phyloP scores from a whole-genome alignment of 176 grass and related monocot species.

The Ensete glaucum region DNA sequence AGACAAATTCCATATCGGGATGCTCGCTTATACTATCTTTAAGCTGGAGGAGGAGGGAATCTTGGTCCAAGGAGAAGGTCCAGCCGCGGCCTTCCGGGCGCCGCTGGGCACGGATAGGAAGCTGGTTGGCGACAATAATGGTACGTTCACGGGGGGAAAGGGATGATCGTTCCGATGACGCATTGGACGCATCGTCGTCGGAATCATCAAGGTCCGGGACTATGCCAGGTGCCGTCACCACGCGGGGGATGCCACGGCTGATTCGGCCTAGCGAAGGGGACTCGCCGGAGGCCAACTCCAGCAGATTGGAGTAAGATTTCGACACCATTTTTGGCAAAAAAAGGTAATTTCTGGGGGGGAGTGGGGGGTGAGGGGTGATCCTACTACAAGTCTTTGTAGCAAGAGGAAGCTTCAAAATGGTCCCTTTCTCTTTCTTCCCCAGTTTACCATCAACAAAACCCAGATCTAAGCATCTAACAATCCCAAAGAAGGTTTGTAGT shows the following conservation, averaged over 20 bases:
- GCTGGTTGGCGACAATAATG: conserved; percentile 95
- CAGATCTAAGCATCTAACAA: conserved; percentile 6
- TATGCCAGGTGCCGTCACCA: conserved; percentile 66
- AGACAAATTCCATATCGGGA: conserved; percentile 71
- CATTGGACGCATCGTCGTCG: conserved; percentile 27
- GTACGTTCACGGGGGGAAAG: conserved; percentile 47
- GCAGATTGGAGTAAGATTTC: conserved; percentile 85
- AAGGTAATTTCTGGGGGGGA: no score
- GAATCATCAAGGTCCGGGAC: conserved; percentile 71
- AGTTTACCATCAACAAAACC: neutral
- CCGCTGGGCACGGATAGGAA: conserved; percentile 51
- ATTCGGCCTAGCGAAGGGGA: conserved; percentile 36
- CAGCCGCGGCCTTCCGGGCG: conserved; percentile 24
- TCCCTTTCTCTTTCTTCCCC: conserved; percentile 5
- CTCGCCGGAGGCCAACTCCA: conserved; percentile 66
- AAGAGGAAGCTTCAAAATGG: neutral
- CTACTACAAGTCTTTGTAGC: neutral
- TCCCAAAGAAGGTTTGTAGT: conserved; percentile 13
- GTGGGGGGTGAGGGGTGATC: no score
- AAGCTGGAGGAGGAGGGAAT: conserved; percentile 78
- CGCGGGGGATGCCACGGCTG: conserved; percentile 56
- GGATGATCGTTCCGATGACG: conserved; percentile 42
- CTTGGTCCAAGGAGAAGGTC: conserved; percentile 69
- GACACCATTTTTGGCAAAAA: conserved; percentile 51
- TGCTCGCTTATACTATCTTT: conserved; percentile 52